Conservation (phyloP, 768 basidiomycete species). For the Tricholoma flavovirens region DNA sequence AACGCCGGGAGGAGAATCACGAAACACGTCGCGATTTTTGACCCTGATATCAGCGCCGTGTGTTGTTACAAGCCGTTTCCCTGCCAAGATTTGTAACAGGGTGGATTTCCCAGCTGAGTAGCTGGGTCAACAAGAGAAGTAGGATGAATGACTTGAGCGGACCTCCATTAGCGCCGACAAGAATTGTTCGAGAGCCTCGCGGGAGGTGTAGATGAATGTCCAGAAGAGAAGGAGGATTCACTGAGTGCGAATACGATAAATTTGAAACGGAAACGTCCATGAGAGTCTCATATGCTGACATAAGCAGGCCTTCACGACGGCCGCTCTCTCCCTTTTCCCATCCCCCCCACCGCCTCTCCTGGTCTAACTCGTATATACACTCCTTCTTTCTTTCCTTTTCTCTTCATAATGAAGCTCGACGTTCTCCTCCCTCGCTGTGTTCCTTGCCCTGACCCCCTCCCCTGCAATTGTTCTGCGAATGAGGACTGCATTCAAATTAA, state of each 20-base stretch:
- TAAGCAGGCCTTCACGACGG: constrained; percentile 11
- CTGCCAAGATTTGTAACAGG: constrained; percentile 87
- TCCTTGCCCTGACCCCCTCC: constrained; percentile 40
- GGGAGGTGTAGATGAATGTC: constrained; percentile 64
- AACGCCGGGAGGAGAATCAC: constrained; percentile 74
- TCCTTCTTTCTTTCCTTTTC: constrained; percentile 20
- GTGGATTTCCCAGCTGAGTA: constrained; percentile 88
- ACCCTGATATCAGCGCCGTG: constrained; percentile 56
- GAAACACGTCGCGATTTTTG: constrained; percentile 83
- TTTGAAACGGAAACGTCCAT: constrained; percentile 36
- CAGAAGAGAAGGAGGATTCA: constrained; percentile 47
- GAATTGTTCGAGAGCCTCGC: constrained; percentile 73
- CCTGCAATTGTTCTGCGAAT: constrained; percentile 49
- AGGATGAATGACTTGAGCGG: constrained; percentile 17
- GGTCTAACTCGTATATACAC: constrained; percentile 21
- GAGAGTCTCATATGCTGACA: constrained; percentile 2
- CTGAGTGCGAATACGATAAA: constrained; percentile 55
- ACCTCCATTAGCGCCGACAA: constrained; percentile 96
- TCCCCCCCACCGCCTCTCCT: constrained; percentile 8
- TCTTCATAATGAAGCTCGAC: constrained; percentile 26
- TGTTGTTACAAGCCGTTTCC: constrained; percentile 70
- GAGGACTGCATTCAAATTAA: constrained; percentile 57
- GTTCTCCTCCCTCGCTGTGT: constrained; percentile 44
- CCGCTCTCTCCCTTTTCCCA: neutral
- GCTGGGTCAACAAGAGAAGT: constrained; percentile 10